Evolutionary conservation across 2,329 filamentous ascomycete genomes (phyloP).

Genomic region (Metarhizium sp.): DNA sequence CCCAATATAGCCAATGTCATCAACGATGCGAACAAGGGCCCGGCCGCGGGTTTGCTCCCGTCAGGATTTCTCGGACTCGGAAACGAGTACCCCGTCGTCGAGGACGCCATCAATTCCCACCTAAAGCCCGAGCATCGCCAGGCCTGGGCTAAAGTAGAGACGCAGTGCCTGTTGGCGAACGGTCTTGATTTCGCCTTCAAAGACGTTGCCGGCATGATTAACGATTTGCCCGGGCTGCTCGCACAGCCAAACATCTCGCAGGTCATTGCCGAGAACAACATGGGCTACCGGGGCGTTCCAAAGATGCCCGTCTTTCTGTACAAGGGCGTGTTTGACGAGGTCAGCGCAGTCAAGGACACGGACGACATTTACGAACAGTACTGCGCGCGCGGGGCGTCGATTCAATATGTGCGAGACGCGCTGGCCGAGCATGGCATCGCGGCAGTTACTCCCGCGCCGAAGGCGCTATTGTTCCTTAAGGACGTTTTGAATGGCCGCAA

Average conservation of each 20-base stretch:
- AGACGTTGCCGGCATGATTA: slow-evolving; percentile 32
- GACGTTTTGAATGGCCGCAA: not conserved
- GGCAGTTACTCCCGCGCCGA: not conserved
- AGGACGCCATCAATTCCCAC: slow-evolving; percentile 7
- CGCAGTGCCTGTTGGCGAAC: slow-evolving; percentile 18
- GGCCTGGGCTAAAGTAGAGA: slow-evolving; percentile 18
- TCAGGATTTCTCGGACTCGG: slow-evolving; percentile 13
- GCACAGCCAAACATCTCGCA: not conserved
- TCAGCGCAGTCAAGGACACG: not conserved
- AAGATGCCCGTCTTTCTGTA: slow-evolving; percentile 2
- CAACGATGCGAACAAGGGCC: slow-evolving; percentile 9
- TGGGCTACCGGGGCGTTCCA: not conserved
- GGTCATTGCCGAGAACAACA: not conserved
- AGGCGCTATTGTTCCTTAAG: not conserved
- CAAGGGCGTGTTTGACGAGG: slow-evolving; percentile 1
- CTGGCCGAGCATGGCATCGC: not conserved
- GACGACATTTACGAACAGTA: slow-evolving; percentile 1
- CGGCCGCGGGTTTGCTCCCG: slow-evolving; percentile 12
- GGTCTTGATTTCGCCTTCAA: slow-evolving; percentile 19
- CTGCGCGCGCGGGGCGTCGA: not conserved
- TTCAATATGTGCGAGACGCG: slow-evolving; percentile 3
- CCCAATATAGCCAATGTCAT: slow-evolving; percentile 11
- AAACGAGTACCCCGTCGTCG: slow-evolving; percentile 13
- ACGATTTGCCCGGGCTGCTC: slow-evolving; percentile 8
- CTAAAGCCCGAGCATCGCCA: slow-evolving; percentile 12